Conservation (phyloP, 1,284 basidiomycete species). For the Pascua guehoae region DNA sequence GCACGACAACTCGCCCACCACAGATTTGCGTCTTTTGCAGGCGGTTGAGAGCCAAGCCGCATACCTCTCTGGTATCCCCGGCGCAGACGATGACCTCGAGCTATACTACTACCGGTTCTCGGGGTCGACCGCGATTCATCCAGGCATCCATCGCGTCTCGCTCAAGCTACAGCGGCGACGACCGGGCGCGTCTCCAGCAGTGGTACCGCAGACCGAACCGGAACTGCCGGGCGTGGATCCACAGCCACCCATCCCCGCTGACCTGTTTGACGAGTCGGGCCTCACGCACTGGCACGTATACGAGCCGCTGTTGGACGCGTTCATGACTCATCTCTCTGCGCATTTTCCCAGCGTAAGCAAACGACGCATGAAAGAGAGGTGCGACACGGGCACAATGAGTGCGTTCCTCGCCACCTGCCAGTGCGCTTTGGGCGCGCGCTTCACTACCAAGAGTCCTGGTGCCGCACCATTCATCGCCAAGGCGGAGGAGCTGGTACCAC, state of each 20-base stretch:
- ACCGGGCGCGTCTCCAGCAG: background rate
- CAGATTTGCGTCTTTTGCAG: conserved; percentile 38
- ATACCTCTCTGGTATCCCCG: conserved; percentile 48
- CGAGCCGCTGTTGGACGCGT: conserved; percentile 46
- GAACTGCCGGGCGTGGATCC: too few species aligned
- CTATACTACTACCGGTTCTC: conserved; percentile 51
- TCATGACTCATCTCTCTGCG: conserved; percentile 45
- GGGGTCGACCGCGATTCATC: conserved; percentile 45
- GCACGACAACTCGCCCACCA: conserved; percentile 19
- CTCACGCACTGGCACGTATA: conserved; percentile 47
- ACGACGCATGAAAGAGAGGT: conserved; percentile 45
- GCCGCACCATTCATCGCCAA: conserved; percentile 51
- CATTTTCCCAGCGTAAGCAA: conserved; percentile 49
- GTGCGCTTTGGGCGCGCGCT: conserved; percentile 45
- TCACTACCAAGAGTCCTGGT: conserved; percentile 2
- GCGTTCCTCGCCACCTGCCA: conserved; percentile 49
- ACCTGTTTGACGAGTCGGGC: conserved; percentile 44
- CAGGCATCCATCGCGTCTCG: conserved; percentile 51
- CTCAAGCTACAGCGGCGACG: conserved; percentile 46
- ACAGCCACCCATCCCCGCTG: conserved; percentile 18
- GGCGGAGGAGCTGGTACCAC: conserved; percentile 50
- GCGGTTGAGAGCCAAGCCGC: conserved; percentile 49
- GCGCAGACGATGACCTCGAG: conserved; percentile 45
- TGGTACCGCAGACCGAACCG: conserved; percentile 21
- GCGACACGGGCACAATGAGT: conserved; percentile 50